Evolutionary conservation across 139 green algal genomes (phyloP).

Genomic region (Chlorella sp.): DNA sequence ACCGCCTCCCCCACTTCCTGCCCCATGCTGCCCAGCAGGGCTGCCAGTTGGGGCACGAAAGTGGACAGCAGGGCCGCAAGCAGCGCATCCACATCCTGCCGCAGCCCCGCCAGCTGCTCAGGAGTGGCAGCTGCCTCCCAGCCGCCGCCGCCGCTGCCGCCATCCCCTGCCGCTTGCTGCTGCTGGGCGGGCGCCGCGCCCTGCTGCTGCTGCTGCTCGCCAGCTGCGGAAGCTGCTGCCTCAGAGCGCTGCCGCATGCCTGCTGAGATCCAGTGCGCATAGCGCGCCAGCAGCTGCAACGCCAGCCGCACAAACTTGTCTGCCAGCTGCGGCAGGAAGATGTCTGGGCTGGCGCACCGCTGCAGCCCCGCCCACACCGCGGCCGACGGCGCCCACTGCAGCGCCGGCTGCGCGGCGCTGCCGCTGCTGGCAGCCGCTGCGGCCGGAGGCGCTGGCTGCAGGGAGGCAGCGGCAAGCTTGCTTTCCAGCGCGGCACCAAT

Average conservation of each 20-base stretch:
- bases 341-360: conserved; percentile 39
- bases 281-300: no score
- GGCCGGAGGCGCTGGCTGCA: not conserved
- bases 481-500: conserved; percentile 66
- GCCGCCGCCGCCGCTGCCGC: not conserved
- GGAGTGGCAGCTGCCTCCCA: conserved; percentile 28
- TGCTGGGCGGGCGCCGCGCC: no score
- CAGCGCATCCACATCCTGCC: conserved; percentile 38
- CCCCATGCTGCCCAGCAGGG: conserved; percentile 2
- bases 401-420: not conserved
- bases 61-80: not conserved
- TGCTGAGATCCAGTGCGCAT: no score
- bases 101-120: conserved; percentile 44
- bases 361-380: conserved; percentile 40
- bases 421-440: not conserved
- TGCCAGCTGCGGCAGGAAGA: conserved; percentile 82
- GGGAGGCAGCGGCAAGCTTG: conserved; percentile 24
- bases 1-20: conserved; percentile 10
- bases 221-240: conserved; percentile 22
- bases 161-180: not conserved
- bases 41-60: conserved; percentile 15
- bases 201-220: conserved; percentile 19
- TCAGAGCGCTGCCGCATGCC: conserved; percentile 24
- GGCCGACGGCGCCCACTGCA: not conserved
- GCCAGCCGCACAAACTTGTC: no score